Base-by-base conservation (phyloP, 345 rosid species). In the Euclidium syriacum region DNA sequence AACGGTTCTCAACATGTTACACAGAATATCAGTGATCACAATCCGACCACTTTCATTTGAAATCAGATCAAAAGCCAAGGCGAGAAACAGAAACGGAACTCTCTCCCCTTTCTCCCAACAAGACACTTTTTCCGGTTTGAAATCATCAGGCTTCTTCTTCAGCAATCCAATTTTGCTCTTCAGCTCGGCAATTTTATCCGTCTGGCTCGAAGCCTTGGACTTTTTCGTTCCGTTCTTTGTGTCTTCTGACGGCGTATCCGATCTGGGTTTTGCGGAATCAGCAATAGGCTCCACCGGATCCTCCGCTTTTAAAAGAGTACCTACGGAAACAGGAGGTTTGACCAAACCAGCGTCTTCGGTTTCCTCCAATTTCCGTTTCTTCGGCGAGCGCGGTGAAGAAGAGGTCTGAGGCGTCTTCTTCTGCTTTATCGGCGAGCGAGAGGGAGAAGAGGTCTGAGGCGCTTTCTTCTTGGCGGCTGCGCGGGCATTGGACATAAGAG, bases 1-100 rank as follows among this genome's bases (percentile, higher is more conserved):
- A 6, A 94, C 95, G 2, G 88, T 85, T 81, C 97, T 82, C 71
- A 94, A 50, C 87, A 75, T 80, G 63, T 94, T 94, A 62, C 95
- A 80, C 20, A 83, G 81, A 30, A 94, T 87, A 64, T 94, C 90
- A n/a, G 95, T 90, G 24, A 87, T 94, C 65, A 81, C 75, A 78
- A 85, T 87, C 68, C 97, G 74, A 22, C 97, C 86, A 1, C 76
- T 38, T 74, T 94, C 97, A 9, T 75, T 71, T 7, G 89, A 77
- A 23, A 94, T 83, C 75, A 84, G 50, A 58, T 94, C 95, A 64
- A 90, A 81, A 16, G 85, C 92, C 78, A 86, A 40, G 4, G 80
- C 74, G 22, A 85, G 42, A 68, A 94, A 90, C 40, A 83, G 34
- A 65, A 94, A 94, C 30, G 99, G 96, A 64, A 94, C 96, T 53